Evolutionary conservation across 2,329 filamentous ascomycete genomes (phyloP).

Genomic region (Diplodia sapinea): DNA sequence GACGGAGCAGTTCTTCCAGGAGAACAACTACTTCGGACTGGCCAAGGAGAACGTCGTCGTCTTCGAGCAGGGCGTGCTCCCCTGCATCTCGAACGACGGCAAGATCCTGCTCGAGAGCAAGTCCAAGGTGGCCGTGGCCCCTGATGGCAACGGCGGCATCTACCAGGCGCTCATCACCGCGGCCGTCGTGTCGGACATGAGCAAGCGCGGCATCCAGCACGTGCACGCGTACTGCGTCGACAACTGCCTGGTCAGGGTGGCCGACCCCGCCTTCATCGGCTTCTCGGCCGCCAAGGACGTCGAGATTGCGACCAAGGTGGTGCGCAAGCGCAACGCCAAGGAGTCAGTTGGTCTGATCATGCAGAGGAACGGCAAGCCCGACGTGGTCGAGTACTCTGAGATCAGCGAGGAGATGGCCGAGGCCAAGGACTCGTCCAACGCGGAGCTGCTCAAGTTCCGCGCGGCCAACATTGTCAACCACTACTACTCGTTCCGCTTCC

Average conservation of each 20-base stretch:
- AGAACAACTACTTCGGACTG: conserved; percentile 90
- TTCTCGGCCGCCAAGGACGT: conserved; percentile 87
- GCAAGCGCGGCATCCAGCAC: conserved; percentile 86
- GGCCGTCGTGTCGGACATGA: conserved; percentile 85
- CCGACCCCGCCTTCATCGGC: conserved; percentile 92
- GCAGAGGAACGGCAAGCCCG: conserved; percentile 92
- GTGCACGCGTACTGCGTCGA: conserved; percentile 98
- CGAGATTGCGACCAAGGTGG: conserved; percentile 98
- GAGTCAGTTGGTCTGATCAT: conserved; percentile 95
- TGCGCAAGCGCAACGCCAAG: conserved; percentile 94
- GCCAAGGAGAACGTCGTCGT: conserved; percentile 83
- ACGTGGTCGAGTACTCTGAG: conserved; percentile 98
- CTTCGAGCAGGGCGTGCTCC: conserved; percentile 96
- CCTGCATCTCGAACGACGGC: conserved; percentile 95
- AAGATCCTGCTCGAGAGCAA: conserved; percentile 95
- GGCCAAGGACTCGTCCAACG: conserved; percentile 81
- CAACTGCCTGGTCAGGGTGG: conserved; percentile 99
- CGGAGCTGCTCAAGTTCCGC: conserved; percentile 87
- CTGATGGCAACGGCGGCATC: conserved; percentile 95
- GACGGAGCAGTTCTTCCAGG: conserved; percentile 90
- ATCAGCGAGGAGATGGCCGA: conserved; percentile 89
- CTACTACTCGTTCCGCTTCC: conserved; percentile 95
- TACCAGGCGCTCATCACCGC: conserved; percentile 88
- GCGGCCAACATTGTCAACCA: conserved; percentile 99
- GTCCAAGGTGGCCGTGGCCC: conserved; percentile 88